Conservation (phyloP, 169 alveolate species). For the Plasmodium chabaudi region DNA sequence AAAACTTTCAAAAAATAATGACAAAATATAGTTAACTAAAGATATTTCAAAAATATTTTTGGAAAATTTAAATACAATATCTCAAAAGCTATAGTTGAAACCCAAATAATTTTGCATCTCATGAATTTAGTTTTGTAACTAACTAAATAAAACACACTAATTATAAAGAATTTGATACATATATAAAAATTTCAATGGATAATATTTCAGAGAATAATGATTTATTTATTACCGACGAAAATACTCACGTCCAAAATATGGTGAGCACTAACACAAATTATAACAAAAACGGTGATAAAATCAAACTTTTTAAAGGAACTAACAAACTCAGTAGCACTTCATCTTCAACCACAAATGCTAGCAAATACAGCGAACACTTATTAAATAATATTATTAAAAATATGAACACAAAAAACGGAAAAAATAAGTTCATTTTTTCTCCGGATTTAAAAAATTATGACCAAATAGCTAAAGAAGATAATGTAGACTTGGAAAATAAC, state of each 20-base stretch:
- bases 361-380: neutral
- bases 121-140: constrained; percentile 5
- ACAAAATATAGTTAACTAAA: constrained; percentile 48
- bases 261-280: constrained; percentile 3
- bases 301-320: neutral
- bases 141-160: constrained; percentile 1
- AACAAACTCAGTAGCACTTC: constrained; percentile 2
- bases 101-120: constrained; percentile 17
- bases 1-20: constrained; percentile 13
- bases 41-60: constrained; percentile 23
- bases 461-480: constrained; percentile 10
- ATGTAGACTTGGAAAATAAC: neutral
- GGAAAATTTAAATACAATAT: constrained; percentile 57
- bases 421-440: constrained; percentile 26
- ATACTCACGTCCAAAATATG: constrained; percentile 3
- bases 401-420: constrained; percentile 14
- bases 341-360: neutral
- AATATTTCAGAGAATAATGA: constrained; percentile 37
- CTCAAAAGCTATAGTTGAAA: constrained; percentile 51
- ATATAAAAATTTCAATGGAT: constrained; percentile 29
- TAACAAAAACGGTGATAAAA: constrained; percentile 19
- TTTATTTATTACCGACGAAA: constrained; percentile 41
- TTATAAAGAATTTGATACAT: constrained; percentile 19
- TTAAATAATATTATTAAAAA: constrained; percentile 18
- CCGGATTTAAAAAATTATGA: constrained; percentile 4